These are phyloP conservation scores for Cyclospora cayetanensis DNA, from an alignment of 169 alveolate genomes.

Conservation along the genomic window DNA sequence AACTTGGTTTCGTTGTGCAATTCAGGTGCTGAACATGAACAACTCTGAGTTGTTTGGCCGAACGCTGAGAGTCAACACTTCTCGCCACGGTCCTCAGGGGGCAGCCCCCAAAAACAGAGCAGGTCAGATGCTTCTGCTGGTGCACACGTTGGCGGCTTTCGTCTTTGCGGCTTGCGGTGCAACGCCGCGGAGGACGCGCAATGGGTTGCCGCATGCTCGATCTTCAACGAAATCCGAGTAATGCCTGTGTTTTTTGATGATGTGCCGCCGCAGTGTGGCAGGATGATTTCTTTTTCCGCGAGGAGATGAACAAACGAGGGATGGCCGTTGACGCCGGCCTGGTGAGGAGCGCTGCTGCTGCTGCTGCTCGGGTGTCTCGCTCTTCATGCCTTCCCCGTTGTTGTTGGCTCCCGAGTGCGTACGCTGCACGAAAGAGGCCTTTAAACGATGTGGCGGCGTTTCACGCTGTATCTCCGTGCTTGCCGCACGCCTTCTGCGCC, in stretches of 20 bases:
- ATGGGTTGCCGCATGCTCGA: too few species aligned
- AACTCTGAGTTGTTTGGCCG: conserved; percentile 64
- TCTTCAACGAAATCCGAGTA: too few species aligned
- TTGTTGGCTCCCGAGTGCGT: too few species aligned
- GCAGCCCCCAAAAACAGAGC: not conserved
- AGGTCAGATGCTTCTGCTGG: not conserved
- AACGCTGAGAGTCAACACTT: conserved; percentile 28
- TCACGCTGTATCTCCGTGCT: not conserved
- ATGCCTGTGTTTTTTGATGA: not conserved
- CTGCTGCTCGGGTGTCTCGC: too few species aligned
- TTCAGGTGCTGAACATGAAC: conserved; percentile 62
- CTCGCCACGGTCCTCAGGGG: conserved; percentile 17
- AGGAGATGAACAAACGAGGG: conserved; percentile 50
- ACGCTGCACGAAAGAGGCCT: too few species aligned
- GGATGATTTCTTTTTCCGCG: conserved; percentile 59
- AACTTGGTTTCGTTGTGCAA: too few species aligned
- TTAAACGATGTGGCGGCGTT: not conserved
- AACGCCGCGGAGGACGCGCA: too few species aligned
- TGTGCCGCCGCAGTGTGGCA: conserved; percentile 59
- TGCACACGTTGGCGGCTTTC: too few species aligned
- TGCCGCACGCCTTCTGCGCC: not conserved
- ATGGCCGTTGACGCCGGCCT: conserved; percentile 19
- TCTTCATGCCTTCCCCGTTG: too few species aligned
- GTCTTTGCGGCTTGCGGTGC: too few species aligned
- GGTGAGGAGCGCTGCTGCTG: conserved; percentile 3